Conservation (phyloP, 192 early-diverging fungal genomes). For the Entomortierella chlamydospora region DNA sequence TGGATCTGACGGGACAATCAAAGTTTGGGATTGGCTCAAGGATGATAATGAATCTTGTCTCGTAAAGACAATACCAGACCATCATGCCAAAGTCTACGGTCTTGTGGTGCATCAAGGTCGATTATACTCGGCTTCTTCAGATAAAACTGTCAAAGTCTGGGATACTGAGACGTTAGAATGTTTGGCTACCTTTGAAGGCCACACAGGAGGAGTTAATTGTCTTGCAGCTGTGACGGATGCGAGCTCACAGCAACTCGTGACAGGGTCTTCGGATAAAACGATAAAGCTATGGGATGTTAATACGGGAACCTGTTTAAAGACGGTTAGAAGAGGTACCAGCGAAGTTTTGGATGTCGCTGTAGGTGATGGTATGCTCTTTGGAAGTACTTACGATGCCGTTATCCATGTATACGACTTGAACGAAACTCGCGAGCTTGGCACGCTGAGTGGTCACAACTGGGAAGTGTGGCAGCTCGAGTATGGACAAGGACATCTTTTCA, state of each 20-base stretch:
- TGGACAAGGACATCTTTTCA: slow-evolving; percentile 58
- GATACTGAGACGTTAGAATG: slow-evolving; percentile 58
- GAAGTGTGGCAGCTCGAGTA: slow-evolving; percentile 72
- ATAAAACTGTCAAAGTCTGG: slow-evolving; percentile 69
- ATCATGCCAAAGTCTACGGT: slow-evolving; percentile 66
- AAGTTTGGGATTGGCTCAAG: slow-evolving; percentile 60
- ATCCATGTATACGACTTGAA: slow-evolving; percentile 63
- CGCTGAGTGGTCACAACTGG: slow-evolving; percentile 70
- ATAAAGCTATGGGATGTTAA: slow-evolving; percentile 65
- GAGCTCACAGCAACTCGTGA: slow-evolving; percentile 29
- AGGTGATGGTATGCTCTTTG: slow-evolving; percentile 65
- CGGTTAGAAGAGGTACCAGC: slow-evolving; percentile 55
- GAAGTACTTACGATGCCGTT: slow-evolving; percentile 67
- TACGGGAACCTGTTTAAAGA: slow-evolving; percentile 56
- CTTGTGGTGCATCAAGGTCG: slow-evolving; percentile 56
- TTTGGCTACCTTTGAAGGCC: slow-evolving; percentile 63
- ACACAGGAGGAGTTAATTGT: slow-evolving; percentile 66
- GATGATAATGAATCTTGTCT: slow-evolving; percentile 31
- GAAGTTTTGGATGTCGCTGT: slow-evolving; percentile 66
- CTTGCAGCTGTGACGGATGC: slow-evolving; percentile 55
- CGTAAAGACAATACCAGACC: slow-evolving; percentile 54
- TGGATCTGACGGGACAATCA: slow-evolving; percentile 66
- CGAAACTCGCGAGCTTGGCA: slow-evolving; percentile 47
- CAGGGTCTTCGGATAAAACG: slow-evolving; percentile 48
- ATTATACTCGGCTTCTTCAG: slow-evolving; percentile 64